Conservation (phyloP, 2,329 filamentous ascomycete species). For the Cladosporium halotolerans region DNA sequence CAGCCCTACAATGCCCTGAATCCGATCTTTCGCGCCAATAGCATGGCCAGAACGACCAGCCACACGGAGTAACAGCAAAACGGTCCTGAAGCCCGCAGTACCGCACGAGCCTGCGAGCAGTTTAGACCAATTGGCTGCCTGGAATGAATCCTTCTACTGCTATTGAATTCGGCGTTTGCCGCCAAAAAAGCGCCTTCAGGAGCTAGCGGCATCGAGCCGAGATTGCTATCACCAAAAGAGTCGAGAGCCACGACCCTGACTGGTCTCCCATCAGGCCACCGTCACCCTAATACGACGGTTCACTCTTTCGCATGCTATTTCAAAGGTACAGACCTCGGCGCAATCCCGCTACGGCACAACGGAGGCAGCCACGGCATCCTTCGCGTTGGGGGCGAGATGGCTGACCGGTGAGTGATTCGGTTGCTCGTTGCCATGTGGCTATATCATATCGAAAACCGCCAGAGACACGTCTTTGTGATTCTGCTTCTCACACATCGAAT, state of each 20-base stretch:
- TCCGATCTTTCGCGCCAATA: too few relatives aligned
- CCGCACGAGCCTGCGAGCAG: too few relatives aligned
- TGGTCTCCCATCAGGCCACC: not conserved
- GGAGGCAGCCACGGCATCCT: slow-evolving; percentile 6
- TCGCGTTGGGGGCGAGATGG: slow-evolving; percentile 2
- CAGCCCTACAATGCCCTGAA: too few relatives aligned
- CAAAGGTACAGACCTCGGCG: not conserved
- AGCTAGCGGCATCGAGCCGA: slow-evolving; percentile 6
- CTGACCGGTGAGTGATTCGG: slow-evolving; percentile 7
- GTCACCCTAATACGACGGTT: not conserved
- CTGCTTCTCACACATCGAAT: not conserved
- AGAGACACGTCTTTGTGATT: not conserved
- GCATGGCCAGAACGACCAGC: not conserved
- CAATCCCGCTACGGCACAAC: slow-evolving; percentile 1
- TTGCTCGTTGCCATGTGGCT: not conserved
- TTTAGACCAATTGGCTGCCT: too few relatives aligned
- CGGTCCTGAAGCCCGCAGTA: not conserved
- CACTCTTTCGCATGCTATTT: not conserved
- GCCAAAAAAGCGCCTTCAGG: slow-evolving; percentile 6
- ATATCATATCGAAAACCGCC: not conserved
- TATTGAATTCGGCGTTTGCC: not conserved
- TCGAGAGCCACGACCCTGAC: not conserved
- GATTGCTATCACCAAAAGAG: not conserved
- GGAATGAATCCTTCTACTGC: too few relatives aligned
- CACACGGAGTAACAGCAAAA: not conserved